A percentile compares a stretch with the other conserved stretches of the same genome.
Evolutionary conservation across 257 asterid species (phyloP).

Genomic region (Solanum etuberosum): DNA sequence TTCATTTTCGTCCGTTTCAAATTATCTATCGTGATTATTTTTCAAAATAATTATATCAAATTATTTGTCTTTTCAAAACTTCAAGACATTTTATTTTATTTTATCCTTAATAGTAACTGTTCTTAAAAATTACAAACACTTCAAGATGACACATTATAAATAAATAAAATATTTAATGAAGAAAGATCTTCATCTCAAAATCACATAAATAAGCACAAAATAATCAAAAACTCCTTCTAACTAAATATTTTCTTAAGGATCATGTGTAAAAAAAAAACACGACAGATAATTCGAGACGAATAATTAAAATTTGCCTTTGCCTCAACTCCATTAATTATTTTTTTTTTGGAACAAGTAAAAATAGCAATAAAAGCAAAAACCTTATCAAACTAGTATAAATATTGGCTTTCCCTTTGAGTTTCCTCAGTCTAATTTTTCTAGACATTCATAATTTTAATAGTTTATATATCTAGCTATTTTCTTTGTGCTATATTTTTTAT

Average conservation of each 20-base stretch:
- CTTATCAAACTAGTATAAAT: neutral
- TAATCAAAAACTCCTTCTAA: neutral
- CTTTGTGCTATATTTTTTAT: neutral
- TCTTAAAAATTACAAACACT: neutral
- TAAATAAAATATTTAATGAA: neutral
- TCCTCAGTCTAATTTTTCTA: neutral
- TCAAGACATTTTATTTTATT: neutral
- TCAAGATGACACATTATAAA: neutral
- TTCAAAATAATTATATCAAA: neutral
- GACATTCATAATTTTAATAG: neutral
- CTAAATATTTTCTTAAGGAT: neutral
- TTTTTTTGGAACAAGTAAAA: neutral
- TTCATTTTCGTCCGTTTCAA: neutral
- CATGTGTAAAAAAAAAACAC: neutral
- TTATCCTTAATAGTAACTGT: neutral
- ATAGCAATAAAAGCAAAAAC: neutral
- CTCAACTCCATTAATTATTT: accelerated
- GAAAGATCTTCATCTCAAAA: neutral
- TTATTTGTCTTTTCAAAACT: neutral
- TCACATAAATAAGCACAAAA: neutral
- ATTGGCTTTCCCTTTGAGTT: neutral
- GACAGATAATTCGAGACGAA: neutral
- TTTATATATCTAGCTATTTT: neutral
- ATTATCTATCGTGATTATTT: neutral
- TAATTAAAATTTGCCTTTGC: neutral